Percentiles rank a stretch among this genome's conserved stretches.
Evolutionary conservation across 495 filamentous ascomycete genomes (phyloP).

Genomic region (Neurospora sublineolata): DNA sequence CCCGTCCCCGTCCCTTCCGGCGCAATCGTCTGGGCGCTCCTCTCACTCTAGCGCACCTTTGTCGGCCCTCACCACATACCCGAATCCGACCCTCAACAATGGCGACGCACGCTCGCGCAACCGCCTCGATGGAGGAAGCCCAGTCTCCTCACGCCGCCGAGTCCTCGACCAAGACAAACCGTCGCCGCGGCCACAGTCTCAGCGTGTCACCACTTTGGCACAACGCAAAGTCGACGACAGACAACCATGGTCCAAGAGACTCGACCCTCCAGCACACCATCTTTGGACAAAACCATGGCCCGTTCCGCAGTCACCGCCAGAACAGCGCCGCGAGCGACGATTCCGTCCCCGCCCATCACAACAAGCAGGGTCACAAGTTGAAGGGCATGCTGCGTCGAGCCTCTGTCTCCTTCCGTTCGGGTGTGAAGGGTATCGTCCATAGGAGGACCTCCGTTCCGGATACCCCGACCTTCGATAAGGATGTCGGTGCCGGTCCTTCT

Average conservation of each 20-base stretch:
- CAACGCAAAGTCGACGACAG: neutral
- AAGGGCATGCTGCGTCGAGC: constrained; percentile 39
- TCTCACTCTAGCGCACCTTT: neutral
- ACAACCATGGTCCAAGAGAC: neutral
- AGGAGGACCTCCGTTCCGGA: constrained; percentile 37
- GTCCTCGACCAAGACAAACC: neutral
- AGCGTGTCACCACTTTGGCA: neutral
- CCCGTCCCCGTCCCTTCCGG: neutral
- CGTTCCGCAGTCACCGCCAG: neutral
- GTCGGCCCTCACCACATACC: neutral
- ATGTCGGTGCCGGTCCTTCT: constrained; percentile 16
- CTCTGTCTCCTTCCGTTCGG: constrained; percentile 32
- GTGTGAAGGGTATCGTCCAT: constrained; percentile 32
- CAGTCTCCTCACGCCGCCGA: neutral
- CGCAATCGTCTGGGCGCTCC: neutral
- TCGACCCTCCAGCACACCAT: neutral
- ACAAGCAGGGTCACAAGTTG: constrained; percentile 11
- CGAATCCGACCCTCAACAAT: neutral
- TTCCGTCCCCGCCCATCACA: constrained; percentile 10
- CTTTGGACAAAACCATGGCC: neutral
- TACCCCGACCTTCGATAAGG: constrained; percentile 16
- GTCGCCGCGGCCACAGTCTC: neutral
- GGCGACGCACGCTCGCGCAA: neutral
- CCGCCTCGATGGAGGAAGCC: neutral
- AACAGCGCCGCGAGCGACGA: constrained; percentile 2